Evolutionary conservation across 495 filamentous ascomycete genomes (phyloP).

Genomic region (Penicillium desertorum): DNA sequence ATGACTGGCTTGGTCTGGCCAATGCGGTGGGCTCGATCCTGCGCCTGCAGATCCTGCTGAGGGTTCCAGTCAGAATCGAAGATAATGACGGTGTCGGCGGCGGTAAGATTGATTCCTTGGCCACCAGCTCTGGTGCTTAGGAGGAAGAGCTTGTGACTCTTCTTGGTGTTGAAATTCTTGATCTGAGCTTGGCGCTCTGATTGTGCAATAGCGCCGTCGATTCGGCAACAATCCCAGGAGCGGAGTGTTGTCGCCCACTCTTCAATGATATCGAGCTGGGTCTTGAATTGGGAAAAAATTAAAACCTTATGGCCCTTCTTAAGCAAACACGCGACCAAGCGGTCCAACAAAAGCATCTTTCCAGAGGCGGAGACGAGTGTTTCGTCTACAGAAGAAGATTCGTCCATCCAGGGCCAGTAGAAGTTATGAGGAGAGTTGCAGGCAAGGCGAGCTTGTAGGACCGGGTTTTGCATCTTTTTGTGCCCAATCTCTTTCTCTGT

Average conservation of each 20-base stretch:
- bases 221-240: slow-evolving; percentile 79
- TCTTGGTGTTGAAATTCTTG: slow-evolving; percentile 74
- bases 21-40: slow-evolving; percentile 92
- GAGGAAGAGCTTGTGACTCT: slow-evolving; percentile 74
- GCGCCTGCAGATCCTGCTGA: slow-evolving; percentile 93
- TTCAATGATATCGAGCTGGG: slow-evolving; percentile 85
- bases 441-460: slow-evolving; percentile 88
- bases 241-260: slow-evolving; percentile 75
- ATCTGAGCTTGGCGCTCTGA: slow-evolving; percentile 81
- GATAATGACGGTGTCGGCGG: slow-evolving; percentile 72
- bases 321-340: slow-evolving; percentile 76
- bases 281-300: slow-evolving; percentile 96
- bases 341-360: slow-evolving; percentile 93
- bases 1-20: slow-evolving; percentile 90
- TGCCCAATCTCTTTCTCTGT: slow-evolving; percentile 74
- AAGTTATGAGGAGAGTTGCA: slow-evolving; percentile 97
- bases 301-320: slow-evolving; percentile 80
- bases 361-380: slow-evolving; percentile 80
- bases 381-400: slow-evolving; percentile 60
- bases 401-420: slow-evolving; percentile 80
- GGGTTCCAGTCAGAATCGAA: slow-evolving; percentile 95
- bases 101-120: slow-evolving; percentile 84
- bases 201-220: slow-evolving; percentile 85
- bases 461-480: slow-evolving; percentile 93
- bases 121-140: slow-evolving; percentile 89